Percentiles rank a stretch among this genome's conserved stretches.
Conservation (phyloP, 2,329 filamentous ascomycete genomes). For the Orbilia quercus region DNA sequence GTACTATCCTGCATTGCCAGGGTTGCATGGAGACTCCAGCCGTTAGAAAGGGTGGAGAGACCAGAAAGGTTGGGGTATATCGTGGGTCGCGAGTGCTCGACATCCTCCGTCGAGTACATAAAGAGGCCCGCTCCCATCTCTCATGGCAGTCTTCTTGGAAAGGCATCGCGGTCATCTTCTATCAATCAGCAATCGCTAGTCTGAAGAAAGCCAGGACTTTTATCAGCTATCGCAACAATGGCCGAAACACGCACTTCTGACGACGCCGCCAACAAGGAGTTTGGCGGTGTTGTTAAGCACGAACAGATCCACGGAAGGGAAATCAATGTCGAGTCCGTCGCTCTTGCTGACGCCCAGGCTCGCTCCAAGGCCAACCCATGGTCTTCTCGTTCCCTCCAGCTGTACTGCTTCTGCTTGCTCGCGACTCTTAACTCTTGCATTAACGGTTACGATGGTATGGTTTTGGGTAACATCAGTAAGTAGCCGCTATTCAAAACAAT, state of each 20-base stretch:
- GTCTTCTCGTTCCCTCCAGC: conserved; percentile 64
- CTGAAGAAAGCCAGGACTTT: conserved; percentile 53
- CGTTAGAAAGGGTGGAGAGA: conserved; percentile 51
- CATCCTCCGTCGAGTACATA: conserved; percentile 38
- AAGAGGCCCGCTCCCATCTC: conserved; percentile 41
- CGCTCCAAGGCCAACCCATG: conserved; percentile 60
- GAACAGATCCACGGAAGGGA: conserved; percentile 50
- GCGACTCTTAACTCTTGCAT: conserved; percentile 68
- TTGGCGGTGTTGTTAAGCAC: conserved; percentile 53
- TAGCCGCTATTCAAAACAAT: neutral
- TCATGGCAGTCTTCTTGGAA: conserved; percentile 41
- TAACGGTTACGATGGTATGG: conserved; percentile 68
- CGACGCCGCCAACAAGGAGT: conserved; percentile 54
- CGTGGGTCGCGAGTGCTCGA: conserved; percentile 19
- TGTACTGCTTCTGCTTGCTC: conserved; percentile 67
- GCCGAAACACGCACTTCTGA: conserved; percentile 46
- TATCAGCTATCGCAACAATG: conserved; percentile 49
- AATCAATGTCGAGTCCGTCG: conserved; percentile 52
- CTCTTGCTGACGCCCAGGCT: conserved; percentile 53
- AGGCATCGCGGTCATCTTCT: conserved; percentile 47
- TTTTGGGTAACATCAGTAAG: conserved; percentile 64
- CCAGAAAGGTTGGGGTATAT: conserved; percentile 29
- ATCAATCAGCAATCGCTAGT: conserved; percentile 43
- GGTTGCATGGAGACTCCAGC: conserved; percentile 37
- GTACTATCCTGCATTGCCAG: conserved; percentile 23